Evolutionary conservation across 2,329 filamentous ascomycete genomes (phyloP).

Genomic region (Myriosclerotinia scirpicola): DNA sequence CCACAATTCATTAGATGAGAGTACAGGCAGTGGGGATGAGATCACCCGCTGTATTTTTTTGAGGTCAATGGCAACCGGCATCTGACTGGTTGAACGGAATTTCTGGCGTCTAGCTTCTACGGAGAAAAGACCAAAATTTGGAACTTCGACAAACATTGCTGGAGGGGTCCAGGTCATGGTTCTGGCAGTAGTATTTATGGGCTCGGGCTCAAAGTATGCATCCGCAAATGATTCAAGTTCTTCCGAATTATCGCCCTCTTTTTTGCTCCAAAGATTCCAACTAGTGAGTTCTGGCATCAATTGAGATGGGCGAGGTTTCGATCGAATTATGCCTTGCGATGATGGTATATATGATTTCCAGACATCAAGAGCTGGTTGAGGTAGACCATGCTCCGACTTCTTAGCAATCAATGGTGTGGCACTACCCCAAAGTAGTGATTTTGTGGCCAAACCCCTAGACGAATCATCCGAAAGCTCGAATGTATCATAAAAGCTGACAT

Average conservation of each 20-base stretch:
- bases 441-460: neutral
- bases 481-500: neutral
- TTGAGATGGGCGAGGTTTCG: constrained; percentile 25
- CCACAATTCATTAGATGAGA: constrained; percentile 34
- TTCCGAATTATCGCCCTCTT: neutral
- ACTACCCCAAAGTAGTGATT: constrained; percentile 31
- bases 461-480: neutral
- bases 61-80: constrained; percentile 31
- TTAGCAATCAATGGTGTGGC: neutral
- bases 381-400: constrained; percentile 25
- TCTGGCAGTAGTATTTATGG: neutral
- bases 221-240: neutral
- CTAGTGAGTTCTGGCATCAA: constrained; percentile 27
- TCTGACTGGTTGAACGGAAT: constrained; percentile 30
- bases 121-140: constrained; percentile 32
- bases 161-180: constrained; percentile 28
- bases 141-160: neutral
- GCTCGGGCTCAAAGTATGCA: neutral
- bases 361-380: constrained; percentile 31
- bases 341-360: constrained; percentile 33
- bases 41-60: constrained; percentile 27
- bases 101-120: constrained; percentile 18
- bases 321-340: constrained; percentile 26
- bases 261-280: constrained; percentile 28
- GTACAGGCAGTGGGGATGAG: constrained; percentile 18